Evolutionary conservation across 306 rosid genomes (phyloP).

Genomic region (Mimosa pudica): DNA sequence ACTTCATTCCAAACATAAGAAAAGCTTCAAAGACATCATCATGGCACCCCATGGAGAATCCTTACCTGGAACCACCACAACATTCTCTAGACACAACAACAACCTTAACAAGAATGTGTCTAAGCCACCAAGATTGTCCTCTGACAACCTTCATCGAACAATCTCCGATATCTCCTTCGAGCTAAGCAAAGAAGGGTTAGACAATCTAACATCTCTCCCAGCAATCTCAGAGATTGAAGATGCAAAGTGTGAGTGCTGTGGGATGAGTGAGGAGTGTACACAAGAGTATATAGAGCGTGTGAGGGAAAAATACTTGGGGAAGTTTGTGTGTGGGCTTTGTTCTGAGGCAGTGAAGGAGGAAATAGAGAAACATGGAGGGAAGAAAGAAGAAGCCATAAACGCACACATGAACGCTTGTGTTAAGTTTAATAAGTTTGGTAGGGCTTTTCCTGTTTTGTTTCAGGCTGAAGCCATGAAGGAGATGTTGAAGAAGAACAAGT

Average conservation of each 20-base stretch:
- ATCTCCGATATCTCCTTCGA: conserved; percentile 78
- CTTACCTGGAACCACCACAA: conserved; percentile 19
- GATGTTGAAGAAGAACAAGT: conserved; percentile 73
- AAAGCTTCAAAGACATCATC: background rate
- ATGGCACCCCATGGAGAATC: conserved; percentile 91
- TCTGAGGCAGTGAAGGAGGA: conserved; percentile 92
- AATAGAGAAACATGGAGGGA: conserved; percentile 79
- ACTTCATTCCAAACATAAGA: background rate
- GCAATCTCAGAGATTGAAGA: conserved; percentile 76
- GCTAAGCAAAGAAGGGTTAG: conserved; percentile 51
- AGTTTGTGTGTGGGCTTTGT: conserved; percentile 85
- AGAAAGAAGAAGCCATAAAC: conserved; percentile 65
- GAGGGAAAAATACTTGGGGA: conserved; percentile 67
- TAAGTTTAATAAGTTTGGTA: conserved; percentile 74
- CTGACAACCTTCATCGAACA: conserved; percentile 66
- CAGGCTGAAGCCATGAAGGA: conserved; percentile 95
- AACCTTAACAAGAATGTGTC: conserved; percentile 13
- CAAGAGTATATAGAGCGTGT: conserved; percentile 72
- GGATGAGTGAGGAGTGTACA: conserved; percentile 95
- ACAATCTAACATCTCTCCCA: conserved; percentile 43
- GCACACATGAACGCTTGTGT: conserved; percentile 81
- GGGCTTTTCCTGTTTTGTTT: conserved; percentile 85
- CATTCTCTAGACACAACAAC: conserved; percentile 39
- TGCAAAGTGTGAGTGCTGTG: conserved; percentile 93
- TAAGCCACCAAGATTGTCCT: conserved; percentile 59